phyloP scores from a whole-genome alignment of 768 basidiomycete genomes.

The Leccinum arenicola region DNA sequence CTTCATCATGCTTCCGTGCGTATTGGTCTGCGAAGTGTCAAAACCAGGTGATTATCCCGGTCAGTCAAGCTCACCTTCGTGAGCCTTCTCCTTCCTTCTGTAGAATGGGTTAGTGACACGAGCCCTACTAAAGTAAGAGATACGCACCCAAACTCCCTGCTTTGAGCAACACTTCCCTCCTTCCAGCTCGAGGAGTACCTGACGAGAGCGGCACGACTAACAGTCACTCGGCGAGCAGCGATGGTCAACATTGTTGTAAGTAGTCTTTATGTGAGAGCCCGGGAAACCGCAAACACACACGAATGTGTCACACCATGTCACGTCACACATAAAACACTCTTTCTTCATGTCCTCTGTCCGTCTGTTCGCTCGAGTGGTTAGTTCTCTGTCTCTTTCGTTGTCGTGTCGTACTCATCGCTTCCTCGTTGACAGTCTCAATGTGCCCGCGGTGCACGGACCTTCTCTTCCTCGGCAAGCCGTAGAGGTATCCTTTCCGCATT shows the following conservation, averaged over 20 bases:
- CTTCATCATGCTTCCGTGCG: conserved; percentile 53
- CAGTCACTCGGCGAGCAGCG: conserved; percentile 39
- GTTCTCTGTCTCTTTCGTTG: conserved; percentile 1
- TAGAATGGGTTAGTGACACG: background rate
- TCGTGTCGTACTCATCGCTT: conserved; percentile 10
- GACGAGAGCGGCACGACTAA: conserved; percentile 33
- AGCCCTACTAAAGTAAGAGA: background rate
- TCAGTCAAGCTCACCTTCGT: conserved; percentile 46
- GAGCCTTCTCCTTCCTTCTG: conserved; percentile 73
- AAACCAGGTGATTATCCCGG: background rate
- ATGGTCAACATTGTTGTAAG: conserved; percentile 20
- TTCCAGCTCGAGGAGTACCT: conserved; percentile 38
- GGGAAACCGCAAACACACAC: conserved; percentile 12
- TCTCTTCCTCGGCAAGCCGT: conserved; percentile 60
- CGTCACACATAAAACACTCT: conserved; percentile 40
- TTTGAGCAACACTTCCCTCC: conserved; percentile 62
- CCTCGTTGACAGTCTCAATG: conserved; percentile 32
- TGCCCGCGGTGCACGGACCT: conserved; percentile 52
- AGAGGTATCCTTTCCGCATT: conserved; percentile 50
- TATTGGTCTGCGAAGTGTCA: conserved; percentile 53
- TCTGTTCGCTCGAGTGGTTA: conserved; percentile 56
- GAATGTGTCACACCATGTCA: conserved; percentile 34
- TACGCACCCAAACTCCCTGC: conserved; percentile 59
- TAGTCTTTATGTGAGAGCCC: background rate
- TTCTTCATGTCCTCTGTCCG: conserved; percentile 57